phyloP scores from a whole-genome alignment of 169 alveolate genomes.

The Cryptosporidium xiaoi region DNA sequence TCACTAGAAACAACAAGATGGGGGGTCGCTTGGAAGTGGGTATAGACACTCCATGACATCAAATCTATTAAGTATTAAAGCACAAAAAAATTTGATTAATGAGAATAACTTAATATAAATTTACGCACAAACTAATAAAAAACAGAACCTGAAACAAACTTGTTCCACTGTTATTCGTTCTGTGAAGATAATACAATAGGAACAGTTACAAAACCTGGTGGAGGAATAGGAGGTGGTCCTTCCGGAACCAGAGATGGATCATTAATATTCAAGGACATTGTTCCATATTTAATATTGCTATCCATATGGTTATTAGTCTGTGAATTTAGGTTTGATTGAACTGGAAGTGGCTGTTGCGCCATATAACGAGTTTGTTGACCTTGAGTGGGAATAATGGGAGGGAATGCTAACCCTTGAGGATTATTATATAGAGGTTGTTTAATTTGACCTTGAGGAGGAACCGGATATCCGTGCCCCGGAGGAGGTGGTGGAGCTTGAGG shows the following conservation, averaged over 20 bases:
- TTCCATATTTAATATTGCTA: constrained; percentile 42
- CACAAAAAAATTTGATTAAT: too few species aligned
- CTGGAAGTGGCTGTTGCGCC: background rate
- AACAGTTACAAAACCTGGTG: constrained; percentile 70
- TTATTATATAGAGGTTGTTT: constrained; percentile 19
- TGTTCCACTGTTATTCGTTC: background rate
- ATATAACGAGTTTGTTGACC: constrained; percentile 4
- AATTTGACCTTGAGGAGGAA: constrained; percentile 5
- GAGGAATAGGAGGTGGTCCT: constrained; percentile 71
- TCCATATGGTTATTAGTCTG: background rate
- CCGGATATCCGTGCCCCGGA: constrained; percentile 5
- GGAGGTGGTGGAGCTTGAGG: constrained; percentile 9
- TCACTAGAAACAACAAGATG: too few species aligned
- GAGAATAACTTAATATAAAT: too few species aligned
- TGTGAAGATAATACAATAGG: constrained; percentile 42
- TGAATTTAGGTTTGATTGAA: background rate
- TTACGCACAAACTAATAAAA: background rate
- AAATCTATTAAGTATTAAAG: too few species aligned
- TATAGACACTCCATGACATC: too few species aligned
- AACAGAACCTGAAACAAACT: background rate
- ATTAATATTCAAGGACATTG: constrained; percentile 35
- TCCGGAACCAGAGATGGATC: constrained; percentile 63
- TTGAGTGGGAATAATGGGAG: constrained; percentile 38
- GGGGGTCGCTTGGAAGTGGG: too few species aligned
- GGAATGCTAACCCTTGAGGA: background rate